Percentiles rank a stretch among this genome's conserved stretches.
phyloP scores from a whole-genome alignment of 1,139 yeast genomes.

The Scheffersomyces segobiensis region DNA sequence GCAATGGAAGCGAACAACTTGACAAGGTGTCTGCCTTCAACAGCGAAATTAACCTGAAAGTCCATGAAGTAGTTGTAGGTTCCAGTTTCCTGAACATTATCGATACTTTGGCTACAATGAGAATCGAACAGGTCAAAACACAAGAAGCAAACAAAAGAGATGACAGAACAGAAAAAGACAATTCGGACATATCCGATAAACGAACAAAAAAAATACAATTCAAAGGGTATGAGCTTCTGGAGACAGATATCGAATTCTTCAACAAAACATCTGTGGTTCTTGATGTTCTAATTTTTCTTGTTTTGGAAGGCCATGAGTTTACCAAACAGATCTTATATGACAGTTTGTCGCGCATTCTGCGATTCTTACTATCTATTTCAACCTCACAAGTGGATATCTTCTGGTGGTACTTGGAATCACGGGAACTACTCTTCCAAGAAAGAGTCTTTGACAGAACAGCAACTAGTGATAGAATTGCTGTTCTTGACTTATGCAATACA shows the following conservation, averaged over 20 bases:
- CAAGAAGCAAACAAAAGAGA: not conserved
- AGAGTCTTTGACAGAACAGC: constrained; percentile 28
- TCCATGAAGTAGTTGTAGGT: constrained; percentile 18
- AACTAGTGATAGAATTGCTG: constrained; percentile 38
- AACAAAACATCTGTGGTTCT: constrained; percentile 21
- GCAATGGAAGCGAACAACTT: constrained; percentile 4
- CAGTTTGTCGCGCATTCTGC: constrained; percentile 20
- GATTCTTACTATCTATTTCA: constrained; percentile 21
- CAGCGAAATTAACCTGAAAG: constrained; percentile 15
- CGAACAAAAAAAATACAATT: not conserved
- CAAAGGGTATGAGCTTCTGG: constrained; percentile 1
- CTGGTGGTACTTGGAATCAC: constrained; percentile 41
- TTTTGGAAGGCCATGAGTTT: constrained; percentile 10
- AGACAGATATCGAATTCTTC: constrained; percentile 7
- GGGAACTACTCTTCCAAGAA: constrained; percentile 21
- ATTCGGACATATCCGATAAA: not conserved
- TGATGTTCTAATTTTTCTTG: constrained; percentile 25
- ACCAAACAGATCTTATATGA: constrained; percentile 26
- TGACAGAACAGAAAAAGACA: not conserved
- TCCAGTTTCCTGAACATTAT: constrained; percentile 20
- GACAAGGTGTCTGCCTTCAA: constrained; percentile 18
- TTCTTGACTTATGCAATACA: constrained; percentile 40
- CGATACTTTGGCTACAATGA: constrained; percentile 4
- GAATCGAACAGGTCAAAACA: constrained; percentile 2
- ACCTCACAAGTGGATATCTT: constrained; percentile 24